These are phyloP conservation scores for Ajuga reptans DNA, from an alignment of 305 asterid species.

Conservation along the genomic window DNA sequence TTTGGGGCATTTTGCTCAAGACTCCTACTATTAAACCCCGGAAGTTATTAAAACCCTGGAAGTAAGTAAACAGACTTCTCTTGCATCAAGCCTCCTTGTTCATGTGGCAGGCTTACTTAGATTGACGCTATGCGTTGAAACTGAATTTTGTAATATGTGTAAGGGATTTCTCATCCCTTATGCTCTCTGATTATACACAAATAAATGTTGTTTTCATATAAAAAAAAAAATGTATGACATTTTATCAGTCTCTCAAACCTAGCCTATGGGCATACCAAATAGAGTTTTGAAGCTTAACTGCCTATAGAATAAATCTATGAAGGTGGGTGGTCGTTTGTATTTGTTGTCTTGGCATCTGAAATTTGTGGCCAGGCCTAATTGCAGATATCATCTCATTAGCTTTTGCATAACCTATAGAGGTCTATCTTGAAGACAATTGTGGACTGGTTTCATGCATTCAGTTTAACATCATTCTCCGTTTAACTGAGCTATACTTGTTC, in stretches of 20 bases:
- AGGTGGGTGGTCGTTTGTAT: not conserved
- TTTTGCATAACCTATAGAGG: conserved; percentile 1
- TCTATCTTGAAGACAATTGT: conserved; percentile 11
- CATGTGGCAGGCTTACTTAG: too few relatives aligned
- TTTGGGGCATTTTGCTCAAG: not conserved
- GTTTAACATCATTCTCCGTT: conserved; percentile 11
- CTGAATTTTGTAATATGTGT: too few relatives aligned
- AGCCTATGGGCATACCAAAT: not conserved
- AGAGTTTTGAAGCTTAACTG: not conserved
- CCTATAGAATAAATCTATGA: not conserved
- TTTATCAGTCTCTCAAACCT: not conserved
- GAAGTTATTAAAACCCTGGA: too few relatives aligned
- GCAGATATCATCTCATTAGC: not conserved
- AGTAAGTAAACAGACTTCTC: too few relatives aligned
- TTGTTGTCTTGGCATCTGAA: conserved; percentile 10
- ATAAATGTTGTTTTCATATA: too few relatives aligned
- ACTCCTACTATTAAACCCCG: not conserved
- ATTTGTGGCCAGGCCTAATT: not conserved
- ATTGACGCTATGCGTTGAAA: too few relatives aligned
- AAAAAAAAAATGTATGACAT: too few relatives aligned
- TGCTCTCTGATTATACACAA: too few relatives aligned
- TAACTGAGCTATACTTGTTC: conserved; percentile 16
- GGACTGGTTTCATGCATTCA: conserved; percentile 9
- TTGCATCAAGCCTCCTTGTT: too few relatives aligned
- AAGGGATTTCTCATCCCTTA: too few relatives aligned